Conservation (phyloP, 345 rosid genomes). For the Salix suchowensis region DNA sequence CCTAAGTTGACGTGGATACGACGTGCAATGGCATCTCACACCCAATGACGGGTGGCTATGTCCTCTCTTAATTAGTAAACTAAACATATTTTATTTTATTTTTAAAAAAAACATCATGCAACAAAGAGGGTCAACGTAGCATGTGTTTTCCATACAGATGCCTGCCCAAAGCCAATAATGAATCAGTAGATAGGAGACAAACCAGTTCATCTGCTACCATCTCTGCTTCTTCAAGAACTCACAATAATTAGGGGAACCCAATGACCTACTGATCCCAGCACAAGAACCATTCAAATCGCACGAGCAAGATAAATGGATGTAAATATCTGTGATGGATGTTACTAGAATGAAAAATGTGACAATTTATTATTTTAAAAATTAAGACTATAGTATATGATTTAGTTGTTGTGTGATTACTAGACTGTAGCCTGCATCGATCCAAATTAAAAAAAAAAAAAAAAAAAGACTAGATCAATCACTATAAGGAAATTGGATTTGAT, state of each 20-base stretch:
- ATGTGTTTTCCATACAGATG: background rate
- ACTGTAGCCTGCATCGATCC: too few species aligned
- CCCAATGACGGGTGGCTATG: background rate
- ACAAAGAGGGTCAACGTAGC: background rate
- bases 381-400: too few species aligned
- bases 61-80: background rate
- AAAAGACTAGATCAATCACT: too few species aligned
- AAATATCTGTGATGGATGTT: too few species aligned
- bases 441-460: too few species aligned
- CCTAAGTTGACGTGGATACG: too few species aligned
- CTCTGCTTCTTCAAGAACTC: background rate
- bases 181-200: background rate
- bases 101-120: background rate
- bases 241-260: background rate
- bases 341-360: too few species aligned
- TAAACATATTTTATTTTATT: background rate
- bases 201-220: background rate
- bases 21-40: too few species aligned
- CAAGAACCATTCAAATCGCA: background rate
- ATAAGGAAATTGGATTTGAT: too few species aligned
- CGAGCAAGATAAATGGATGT: background rate
- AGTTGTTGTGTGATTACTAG: too few species aligned
- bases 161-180: background rate
- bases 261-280: background rate
- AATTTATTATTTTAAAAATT: too few species aligned